These are phyloP conservation scores for Podaxis rugospora DNA, from an alignment of 768 basidiomycete genomes.

Conservation along the genomic window DNA sequence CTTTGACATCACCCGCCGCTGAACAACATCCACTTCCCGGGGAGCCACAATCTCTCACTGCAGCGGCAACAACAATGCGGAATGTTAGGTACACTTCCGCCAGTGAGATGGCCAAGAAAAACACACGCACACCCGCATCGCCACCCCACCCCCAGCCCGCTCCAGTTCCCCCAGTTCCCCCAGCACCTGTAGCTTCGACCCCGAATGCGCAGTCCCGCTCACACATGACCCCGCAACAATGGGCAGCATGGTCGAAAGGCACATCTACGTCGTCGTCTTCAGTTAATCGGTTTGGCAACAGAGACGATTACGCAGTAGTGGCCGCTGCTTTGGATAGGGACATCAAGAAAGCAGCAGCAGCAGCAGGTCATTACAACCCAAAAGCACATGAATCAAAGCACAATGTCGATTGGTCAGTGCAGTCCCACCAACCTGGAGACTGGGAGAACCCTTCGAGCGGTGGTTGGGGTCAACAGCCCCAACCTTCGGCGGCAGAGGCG, in stretches of 20 bases:
- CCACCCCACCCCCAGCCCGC: slow-evolving; percentile 13
- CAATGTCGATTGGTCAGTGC: neutral
- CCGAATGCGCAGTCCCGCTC: neutral
- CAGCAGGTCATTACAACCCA: slow-evolving; percentile 1
- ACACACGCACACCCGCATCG: slow-evolving; percentile 18
- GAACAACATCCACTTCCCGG: neutral
- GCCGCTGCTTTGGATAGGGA: slow-evolving; percentile 5
- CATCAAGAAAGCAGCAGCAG: neutral
- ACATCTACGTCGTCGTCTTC: neutral
- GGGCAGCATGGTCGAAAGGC: slow-evolving; percentile 14
- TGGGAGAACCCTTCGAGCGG: neutral
- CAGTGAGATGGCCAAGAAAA: slow-evolving; percentile 17
- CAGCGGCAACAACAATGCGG: slow-evolving; percentile 19
- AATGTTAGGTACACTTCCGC: slow-evolving; percentile 21
- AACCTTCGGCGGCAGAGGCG: neutral
- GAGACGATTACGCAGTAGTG: slow-evolving; percentile 7
- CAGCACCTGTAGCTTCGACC: neutral
- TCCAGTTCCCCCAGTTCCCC: slow-evolving; percentile 12
- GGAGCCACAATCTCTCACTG: slow-evolving; percentile 17
- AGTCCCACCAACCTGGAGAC: neutral
- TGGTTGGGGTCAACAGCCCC: neutral
- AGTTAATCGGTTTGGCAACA: neutral
- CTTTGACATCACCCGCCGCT: neutral
- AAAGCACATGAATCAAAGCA: neutral
- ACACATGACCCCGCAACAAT: slow-evolving; percentile 13